Percentiles rank a stretch among this genome's conserved stretches.
Conservation (phyloP, 768 basidiomycete genomes). For the Pluteus cervinus region DNA sequence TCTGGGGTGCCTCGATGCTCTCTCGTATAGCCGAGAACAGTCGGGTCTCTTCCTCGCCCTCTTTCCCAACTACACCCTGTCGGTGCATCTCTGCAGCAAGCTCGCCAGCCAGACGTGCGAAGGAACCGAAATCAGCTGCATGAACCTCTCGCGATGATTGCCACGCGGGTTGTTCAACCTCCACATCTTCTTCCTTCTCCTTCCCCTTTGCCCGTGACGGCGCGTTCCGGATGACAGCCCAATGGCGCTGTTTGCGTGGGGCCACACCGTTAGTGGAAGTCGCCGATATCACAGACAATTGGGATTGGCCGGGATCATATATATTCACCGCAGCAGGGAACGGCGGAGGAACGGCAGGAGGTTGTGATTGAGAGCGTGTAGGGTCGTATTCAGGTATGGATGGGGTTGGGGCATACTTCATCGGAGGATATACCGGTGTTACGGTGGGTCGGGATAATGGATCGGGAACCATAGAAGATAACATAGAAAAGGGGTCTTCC, state of each 20-base stretch:
- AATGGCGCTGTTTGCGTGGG: slow-evolving; percentile 45
- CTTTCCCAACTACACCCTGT: slow-evolving; percentile 16
- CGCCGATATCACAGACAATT: slow-evolving; percentile 8
- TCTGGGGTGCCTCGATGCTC: slow-evolving; percentile 12
- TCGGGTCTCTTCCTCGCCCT: slow-evolving; percentile 24
- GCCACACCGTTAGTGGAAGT: slow-evolving; percentile 4
- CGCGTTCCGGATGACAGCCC: slow-evolving; percentile 51
- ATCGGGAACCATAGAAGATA: slow-evolving; percentile 60
- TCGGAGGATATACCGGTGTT: slow-evolving; percentile 48
- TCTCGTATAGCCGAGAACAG: slow-evolving; percentile 28
- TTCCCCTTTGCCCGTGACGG: slow-evolving; percentile 40
- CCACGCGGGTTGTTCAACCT: slow-evolving; percentile 34
- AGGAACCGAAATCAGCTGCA: slow-evolving; percentile 56
- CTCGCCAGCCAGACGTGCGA: slow-evolving; percentile 45
- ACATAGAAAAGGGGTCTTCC: slow-evolving; percentile 72
- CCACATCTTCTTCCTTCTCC: slow-evolving; percentile 47
- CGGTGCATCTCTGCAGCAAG: slow-evolving; percentile 38
- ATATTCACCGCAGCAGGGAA: slow-evolving; percentile 8
- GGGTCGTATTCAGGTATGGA: too few relatives aligned
- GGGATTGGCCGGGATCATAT: too few relatives aligned
- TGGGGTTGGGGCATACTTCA: slow-evolving; percentile 17
- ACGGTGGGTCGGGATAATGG: slow-evolving; percentile 48
- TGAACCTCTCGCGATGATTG: slow-evolving; percentile 47
- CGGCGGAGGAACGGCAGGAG: slow-evolving; percentile 11
- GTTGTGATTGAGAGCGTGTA: slow-evolving; percentile 21